Percentiles rank a stretch among this genome's conserved stretches.
These are phyloP conservation scores for Xylaria bambusicola DNA, from an alignment of 495 filamentous ascomycete genomes.

Conservation along the genomic window DNA sequence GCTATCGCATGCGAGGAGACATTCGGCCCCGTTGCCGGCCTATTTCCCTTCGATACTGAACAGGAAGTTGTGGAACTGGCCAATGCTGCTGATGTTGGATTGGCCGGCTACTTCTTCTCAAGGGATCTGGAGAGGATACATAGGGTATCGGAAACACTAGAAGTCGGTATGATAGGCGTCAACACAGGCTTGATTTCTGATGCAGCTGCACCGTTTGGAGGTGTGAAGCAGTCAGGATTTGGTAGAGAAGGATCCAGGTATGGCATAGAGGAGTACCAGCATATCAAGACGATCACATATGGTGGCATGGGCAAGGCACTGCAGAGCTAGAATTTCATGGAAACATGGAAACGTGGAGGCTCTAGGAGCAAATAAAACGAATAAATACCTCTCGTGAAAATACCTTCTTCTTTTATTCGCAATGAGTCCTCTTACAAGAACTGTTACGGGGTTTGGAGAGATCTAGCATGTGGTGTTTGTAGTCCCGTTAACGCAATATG, in stretches of 20 bases:
- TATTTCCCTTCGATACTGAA: slow-evolving; percentile 83
- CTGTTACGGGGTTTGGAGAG: too few species aligned
- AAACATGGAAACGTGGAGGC: too few species aligned
- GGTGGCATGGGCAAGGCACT: slow-evolving; percentile 71
- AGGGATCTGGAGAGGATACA: slow-evolving; percentile 70
- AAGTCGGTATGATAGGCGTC: slow-evolving; percentile 88
- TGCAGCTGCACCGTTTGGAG: slow-evolving; percentile 82
- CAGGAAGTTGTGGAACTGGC: slow-evolving; percentile 80
- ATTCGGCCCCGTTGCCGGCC: slow-evolving; percentile 80
- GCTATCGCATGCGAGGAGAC: slow-evolving; percentile 78
- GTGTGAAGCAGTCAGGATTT: slow-evolving; percentile 91
- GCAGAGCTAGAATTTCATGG: slow-evolving; percentile 31
- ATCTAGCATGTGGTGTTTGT: too few species aligned
- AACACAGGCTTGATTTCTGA: slow-evolving; percentile 86
- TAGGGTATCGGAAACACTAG: slow-evolving; percentile 79
- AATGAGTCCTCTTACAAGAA: too few species aligned
- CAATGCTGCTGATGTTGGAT: slow-evolving; percentile 73
- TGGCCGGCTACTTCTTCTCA: slow-evolving; percentile 87
- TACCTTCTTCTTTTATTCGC: too few species aligned
- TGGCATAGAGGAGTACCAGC: slow-evolving; percentile 85
- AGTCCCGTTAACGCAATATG: background rate
- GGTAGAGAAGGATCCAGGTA: slow-evolving; percentile 90
- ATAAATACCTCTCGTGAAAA: too few species aligned
- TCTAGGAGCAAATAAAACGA: too few species aligned
- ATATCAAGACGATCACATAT: slow-evolving; percentile 84